Evolutionary conservation across 352 stramenopile genomes (phyloP).

Genomic region (Globisporangium iwayamae): DNA sequence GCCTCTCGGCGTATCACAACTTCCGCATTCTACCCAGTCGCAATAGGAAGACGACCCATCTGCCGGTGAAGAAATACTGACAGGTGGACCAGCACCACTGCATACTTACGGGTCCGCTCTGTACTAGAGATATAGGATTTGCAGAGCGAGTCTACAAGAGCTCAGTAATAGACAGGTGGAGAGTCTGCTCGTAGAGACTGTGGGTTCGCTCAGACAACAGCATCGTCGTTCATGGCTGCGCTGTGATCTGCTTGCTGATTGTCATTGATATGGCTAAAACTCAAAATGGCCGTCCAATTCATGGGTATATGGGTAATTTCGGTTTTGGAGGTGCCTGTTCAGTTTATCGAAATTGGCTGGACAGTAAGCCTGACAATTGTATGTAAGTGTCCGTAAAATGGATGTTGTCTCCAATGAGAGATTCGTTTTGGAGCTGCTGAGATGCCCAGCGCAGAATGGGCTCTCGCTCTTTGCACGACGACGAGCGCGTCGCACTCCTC

Average conservation of each 20-base stretch:
- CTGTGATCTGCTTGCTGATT: too few relatives aligned
- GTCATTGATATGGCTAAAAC: too few relatives aligned
- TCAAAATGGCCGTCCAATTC: too few relatives aligned
- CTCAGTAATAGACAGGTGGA: too few relatives aligned
- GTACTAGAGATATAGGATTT: too few relatives aligned
- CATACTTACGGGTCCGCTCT: too few relatives aligned
- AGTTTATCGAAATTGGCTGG: not conserved
- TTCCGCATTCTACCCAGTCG: conserved; percentile 48
- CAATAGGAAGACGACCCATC: conserved; percentile 19
- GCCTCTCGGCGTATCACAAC: conserved; percentile 69
- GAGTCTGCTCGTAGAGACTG: too few relatives aligned
- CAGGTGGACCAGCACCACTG: not conserved
- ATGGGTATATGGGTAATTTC: too few relatives aligned
- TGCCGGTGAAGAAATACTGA: conserved; percentile 37
- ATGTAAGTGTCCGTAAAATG: not conserved
- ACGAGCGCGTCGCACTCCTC: conserved; percentile 15
- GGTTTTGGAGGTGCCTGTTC: too few relatives aligned
- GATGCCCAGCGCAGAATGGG: conserved; percentile 3
- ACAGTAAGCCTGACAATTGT: not conserved
- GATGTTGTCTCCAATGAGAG: not conserved
- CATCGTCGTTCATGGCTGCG: too few relatives aligned
- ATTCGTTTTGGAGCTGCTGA: not conserved
- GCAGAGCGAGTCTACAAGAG: too few relatives aligned
- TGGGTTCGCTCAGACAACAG: too few relatives aligned
- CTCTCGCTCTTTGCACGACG: not conserved